Evolutionary conservation across 106 monocot species (phyloP), one percentile per base, ranked within the genome.

Genomic region (Chionographis japonica): DNA sequence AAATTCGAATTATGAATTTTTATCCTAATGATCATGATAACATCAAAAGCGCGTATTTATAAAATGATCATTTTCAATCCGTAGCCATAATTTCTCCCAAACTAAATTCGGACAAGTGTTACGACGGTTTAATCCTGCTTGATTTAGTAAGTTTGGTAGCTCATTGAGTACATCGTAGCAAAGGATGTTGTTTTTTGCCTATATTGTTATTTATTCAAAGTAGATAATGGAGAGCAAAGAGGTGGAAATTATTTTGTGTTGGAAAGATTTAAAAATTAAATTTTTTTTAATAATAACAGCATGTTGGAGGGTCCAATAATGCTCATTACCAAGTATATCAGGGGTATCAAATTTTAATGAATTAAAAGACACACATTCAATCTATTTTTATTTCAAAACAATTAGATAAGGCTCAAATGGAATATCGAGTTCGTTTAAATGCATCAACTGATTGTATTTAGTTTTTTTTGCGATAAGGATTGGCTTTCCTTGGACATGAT

Each of bases 401-500:
- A 12, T 12, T 4, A 42, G 3, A 41, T 5, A 71, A 71, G 61
- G 61, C 36, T 8, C 27, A 56, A 50, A 11, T 2, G 5, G 49
- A 71, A 17, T 60, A 71, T 49, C 8, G 15, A 37, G 10, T 50
- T 27, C 35, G 52, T 17, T 35, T 62, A 11, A 6, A 7, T 62
- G 51, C 72, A n/a, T n/a, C n/a, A n/a, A n/a, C n/a, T n/a, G n/a
- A n/a, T n/a, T n/a, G n/a, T n/a, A n/a, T n/a, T n/a, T n/a, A n/a
- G n/a, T 35, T 58, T 59, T 52, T 77, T 49, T 14, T 58, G 17
- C 37, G 13, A 14, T 53, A 69, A 63, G 61, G 76, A 2, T 63
- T 63, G 15, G 27, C 76, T 4, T 77, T 77, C 54, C 3, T 37
- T 40, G 55, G 52, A 3, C 76, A 63, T 69, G 62, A 41, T 56